These are phyloP conservation scores for Auriscalpium orientale DNA, from an alignment of 768 basidiomycete species.

Conservation along the genomic window DNA sequence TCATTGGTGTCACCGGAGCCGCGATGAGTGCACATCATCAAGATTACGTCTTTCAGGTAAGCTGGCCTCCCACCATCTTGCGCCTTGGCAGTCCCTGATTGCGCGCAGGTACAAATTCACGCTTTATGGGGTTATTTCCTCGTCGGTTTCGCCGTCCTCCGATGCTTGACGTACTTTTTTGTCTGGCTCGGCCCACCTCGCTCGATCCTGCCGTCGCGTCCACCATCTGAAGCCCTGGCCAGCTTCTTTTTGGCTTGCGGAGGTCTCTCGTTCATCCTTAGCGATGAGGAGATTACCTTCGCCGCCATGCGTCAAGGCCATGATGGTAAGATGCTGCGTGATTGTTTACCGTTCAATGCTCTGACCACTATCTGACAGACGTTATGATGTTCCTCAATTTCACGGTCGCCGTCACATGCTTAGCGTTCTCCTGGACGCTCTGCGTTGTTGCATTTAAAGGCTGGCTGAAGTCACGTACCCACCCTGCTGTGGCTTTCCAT, in stretches of 20 bases:
- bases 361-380: slow-evolving; percentile 33
- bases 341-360: background rate
- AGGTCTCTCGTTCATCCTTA: slow-evolving; percentile 84
- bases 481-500: slow-evolving; percentile 25
- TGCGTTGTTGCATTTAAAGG: slow-evolving; percentile 74
- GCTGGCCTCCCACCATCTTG: background rate
- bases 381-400: slow-evolving; percentile 88
- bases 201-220: slow-evolving; percentile 83
- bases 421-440: slow-evolving; percentile 82
- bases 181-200: slow-evolving; percentile 80
- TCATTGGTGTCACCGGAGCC: slow-evolving; percentile 87
- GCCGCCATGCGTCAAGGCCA: slow-evolving; percentile 87
- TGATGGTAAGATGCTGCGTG: slow-evolving; percentile 50
- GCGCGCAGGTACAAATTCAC: slow-evolving; percentile 74
- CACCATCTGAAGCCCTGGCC: slow-evolving; percentile 87
- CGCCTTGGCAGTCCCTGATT: background rate
- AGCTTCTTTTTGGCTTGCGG: slow-evolving; percentile 84
- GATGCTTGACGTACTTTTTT: slow-evolving; percentile 92
- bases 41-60: slow-evolving; percentile 79
- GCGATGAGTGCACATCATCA: slow-evolving; percentile 94
- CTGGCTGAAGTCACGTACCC: slow-evolving; percentile 51
- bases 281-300: slow-evolving; percentile 82
- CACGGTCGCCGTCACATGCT: slow-evolving; percentile 78
- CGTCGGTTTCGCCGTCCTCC: slow-evolving; percentile 65
- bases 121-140: slow-evolving; percentile 86